Base-by-base conservation (phyloP, 495 filamentous ascomycete species). In the Aspergillus mulundensis region DNA sequence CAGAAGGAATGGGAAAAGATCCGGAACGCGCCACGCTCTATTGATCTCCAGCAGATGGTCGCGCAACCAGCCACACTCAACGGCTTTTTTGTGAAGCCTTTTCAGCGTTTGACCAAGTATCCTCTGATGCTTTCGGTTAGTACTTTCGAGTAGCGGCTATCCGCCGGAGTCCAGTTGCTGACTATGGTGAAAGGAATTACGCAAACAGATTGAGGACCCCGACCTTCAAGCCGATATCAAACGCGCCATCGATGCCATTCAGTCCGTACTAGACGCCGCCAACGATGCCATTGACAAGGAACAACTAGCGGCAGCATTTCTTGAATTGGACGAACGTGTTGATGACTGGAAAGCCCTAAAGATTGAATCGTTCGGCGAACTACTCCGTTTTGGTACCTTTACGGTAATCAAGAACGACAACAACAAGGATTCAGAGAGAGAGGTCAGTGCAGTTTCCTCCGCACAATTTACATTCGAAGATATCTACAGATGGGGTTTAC, bases 331-430 rank as follows among this genome's bases (percentile, higher is more conserved):
- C 52, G 71, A 75, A 36, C 81, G 91, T n/a, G 94, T 98, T 0
- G 94, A 97, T 64, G 94, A 98, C 68, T 98, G 94, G 94, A 97
- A 97, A 67, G 85, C 90, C 28, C 88, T 97, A 66, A 84, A 85
- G 38, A 84, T 97, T 24, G 89, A 96, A 40, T 83, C 87, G 19
- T 97, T 98, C 67, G 94, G 94, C 16, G 88, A 90, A 38, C 73
- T 98, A 25, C 75, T 98, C 15, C 79, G 96, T 2, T 88, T 93
- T 62, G 94, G 94, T n/a, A 89, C 89, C 30, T 97, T 96, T 69
- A 88, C 90, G 3, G 94, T 98, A 16, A 76, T 96, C 18, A 97
- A 96, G 56, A 90, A 91, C 64, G 87, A 90, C 51, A 71, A 65
- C 58, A 85, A 83, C 58, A 91, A 81, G 64, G 89, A 93, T 54